Base-by-base conservation (phyloP, 179 eudicot species). In the Silene coronaria region DNA sequence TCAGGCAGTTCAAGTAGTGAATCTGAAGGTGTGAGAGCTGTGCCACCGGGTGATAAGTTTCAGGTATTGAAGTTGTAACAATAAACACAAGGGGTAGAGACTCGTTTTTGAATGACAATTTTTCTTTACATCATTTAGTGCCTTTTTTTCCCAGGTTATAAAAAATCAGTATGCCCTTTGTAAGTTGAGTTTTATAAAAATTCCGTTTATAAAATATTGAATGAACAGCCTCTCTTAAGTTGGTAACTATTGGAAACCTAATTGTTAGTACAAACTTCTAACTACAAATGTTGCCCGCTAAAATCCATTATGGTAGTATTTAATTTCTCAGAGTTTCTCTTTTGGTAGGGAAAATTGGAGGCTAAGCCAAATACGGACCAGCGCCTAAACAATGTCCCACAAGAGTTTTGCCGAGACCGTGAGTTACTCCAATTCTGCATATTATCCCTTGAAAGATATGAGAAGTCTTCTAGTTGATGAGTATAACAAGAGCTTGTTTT, bases 1-100 rank as follows among this genome's bases (percentile, higher is more conserved):
- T 81, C 90, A 27, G 80, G 88, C 77, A 80, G 80, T 72, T 82
- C 85, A 76, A 87, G 79, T 23, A 78, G 79, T 70, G 90, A 82
- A 80, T 62, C 80, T 28, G 88, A 81, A 75, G 86, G 83, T 67
- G 79, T 70, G 27, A 84, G 80, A 84, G 78, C 87, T 75, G 38
- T 78, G 57, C 75, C 75, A 64, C 73, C 63, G 11, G 79, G 61
- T 55, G 80, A 84, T 53, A 82, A 16, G 36, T 75, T 75, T 19
- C 80, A 86, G 94, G 91, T 87, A 82, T 21, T 67, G 53, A 38
- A 26, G 70, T 36, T 27, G 9, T 57, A 42, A 10, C 13, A 42
- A 11, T 42, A 10, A 11, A 42, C 48, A 13, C 48, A 42, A 42
- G 48, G 3, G 14, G 48, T 42, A 42, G 48, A 42, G 48, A 42